Percentiles rank a stretch among this genome's conserved stretches.
These are phyloP conservation scores for Agrocybe praecox DNA, from an alignment of 768 basidiomycete species.

Conservation along the genomic window DNA sequence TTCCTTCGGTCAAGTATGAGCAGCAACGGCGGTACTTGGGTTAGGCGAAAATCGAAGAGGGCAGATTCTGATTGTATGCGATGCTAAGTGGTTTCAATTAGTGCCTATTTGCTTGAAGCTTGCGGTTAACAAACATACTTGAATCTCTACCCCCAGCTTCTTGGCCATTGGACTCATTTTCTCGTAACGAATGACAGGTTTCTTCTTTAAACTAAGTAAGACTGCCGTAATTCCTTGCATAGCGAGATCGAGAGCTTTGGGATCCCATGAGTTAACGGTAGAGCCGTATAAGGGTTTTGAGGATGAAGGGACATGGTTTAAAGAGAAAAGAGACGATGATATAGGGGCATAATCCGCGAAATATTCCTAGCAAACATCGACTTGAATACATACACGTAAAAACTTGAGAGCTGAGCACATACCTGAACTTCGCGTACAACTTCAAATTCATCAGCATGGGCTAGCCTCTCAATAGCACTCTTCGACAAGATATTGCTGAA, in stretches of 20 bases:
- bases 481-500: slow-evolving; percentile 96
- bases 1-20: slow-evolving; percentile 94
- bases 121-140: slow-evolving; percentile 48
- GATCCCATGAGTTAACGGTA: slow-evolving; percentile 73
- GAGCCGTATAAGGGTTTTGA: slow-evolving; percentile 72
- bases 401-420: slow-evolving; percentile 17
- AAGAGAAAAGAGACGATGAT: slow-evolving; percentile 82
- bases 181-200: slow-evolving; percentile 92
- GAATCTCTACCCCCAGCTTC: slow-evolving; percentile 84
- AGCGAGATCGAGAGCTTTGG: slow-evolving; percentile 71
- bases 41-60: slow-evolving; percentile 90
- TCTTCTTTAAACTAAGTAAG: slow-evolving; percentile 93
- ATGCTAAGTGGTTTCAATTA: slow-evolving; percentile 46
- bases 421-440: slow-evolving; percentile 98
- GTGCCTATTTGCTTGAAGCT: neutral
- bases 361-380: slow-evolving; percentile 69
- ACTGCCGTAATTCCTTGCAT: slow-evolving; percentile 84
- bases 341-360: slow-evolving; percentile 96
- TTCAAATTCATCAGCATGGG: slow-evolving; percentile 94
- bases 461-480: slow-evolving; percentile 87
- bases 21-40: slow-evolving; percentile 85
- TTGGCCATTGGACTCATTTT: slow-evolving; percentile 91
- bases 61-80: slow-evolving; percentile 78
- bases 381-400: neutral
- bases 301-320: slow-evolving; percentile 72